Conservation (phyloP, 495 filamentous ascomycete genomes). For the Chaetomium tenue region DNA sequence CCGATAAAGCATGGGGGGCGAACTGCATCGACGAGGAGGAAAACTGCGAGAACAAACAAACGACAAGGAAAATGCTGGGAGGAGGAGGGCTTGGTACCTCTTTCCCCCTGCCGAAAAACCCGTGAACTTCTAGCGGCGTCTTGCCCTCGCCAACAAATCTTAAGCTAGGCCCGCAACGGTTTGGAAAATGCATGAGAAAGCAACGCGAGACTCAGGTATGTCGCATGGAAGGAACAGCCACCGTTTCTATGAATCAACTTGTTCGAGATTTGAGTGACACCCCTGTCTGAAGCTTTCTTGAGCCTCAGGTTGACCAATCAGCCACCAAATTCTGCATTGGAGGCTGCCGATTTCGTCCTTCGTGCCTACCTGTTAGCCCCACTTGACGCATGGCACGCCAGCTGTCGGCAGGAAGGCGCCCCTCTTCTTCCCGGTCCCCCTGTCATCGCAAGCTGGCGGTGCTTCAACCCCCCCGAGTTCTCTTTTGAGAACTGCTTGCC, state of each 20-base stretch:
- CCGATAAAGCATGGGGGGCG: background rate
- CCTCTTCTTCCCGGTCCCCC: no score
- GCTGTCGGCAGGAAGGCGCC: background rate
- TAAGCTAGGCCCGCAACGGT: no score
- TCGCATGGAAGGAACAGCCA: background rate
- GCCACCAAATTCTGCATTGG: background rate
- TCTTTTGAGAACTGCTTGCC: no score
- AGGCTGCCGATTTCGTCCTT: background rate
- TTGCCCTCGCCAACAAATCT: no score
- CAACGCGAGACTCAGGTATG: no score
- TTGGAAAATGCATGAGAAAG: no score
- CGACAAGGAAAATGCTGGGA: no score
- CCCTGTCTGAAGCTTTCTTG: constrained; percentile 1
- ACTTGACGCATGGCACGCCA: constrained; percentile 11
- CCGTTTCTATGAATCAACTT: background rate
- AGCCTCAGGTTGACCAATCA: constrained; percentile 7
- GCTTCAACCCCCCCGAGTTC: no score
- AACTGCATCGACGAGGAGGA: background rate
- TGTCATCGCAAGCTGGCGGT: no score
- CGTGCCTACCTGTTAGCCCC: constrained; percentile 3
- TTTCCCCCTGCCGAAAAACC: no score
- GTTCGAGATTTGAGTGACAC: background rate
- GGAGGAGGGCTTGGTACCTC: no score
- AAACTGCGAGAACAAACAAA: background rate
- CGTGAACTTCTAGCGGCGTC: no score